A percentile compares a stretch with the other conserved stretches of the same genome.
These are phyloP conservation scores for Globisporangium nodosum DNA, from an alignment of 352 stramenopile genomes.

Conservation along the genomic window DNA sequence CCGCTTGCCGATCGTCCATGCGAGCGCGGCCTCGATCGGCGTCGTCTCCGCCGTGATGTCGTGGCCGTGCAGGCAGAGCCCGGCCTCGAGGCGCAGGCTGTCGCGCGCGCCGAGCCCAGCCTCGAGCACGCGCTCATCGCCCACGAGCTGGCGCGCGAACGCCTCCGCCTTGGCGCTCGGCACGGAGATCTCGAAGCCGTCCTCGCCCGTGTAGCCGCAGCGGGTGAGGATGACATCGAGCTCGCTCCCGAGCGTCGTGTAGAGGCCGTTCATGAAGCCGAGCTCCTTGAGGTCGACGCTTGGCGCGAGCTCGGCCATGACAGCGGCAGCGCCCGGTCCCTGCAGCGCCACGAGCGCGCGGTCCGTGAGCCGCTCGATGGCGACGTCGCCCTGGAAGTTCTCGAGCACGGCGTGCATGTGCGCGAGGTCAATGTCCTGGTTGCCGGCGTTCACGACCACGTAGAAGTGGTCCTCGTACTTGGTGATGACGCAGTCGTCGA, in stretches of 20 bases:
- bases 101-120: slow-evolving; percentile 95
- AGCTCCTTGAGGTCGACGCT: slow-evolving; percentile 90
- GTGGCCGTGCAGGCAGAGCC: slow-evolving; percentile 98
- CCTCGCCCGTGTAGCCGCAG: slow-evolving; percentile 99
- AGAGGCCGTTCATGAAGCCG: slow-evolving; percentile 95
- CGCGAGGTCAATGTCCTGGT: slow-evolving; percentile 94
- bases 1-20: slow-evolving; percentile 91
- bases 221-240: slow-evolving; percentile 89
- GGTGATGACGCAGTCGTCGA: slow-evolving; percentile 98
- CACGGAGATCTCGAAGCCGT: slow-evolving; percentile 98
- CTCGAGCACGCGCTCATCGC: slow-evolving; percentile 83
- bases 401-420: slow-evolving; percentile 90
- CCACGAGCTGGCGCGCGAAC: slow-evolving; percentile 55
- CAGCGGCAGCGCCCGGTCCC: slow-evolving; percentile 87
- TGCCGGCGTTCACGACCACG: slow-evolving; percentile 98
- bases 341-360: slow-evolving; percentile 95
- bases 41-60: slow-evolving; percentile 96
- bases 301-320: slow-evolving; percentile 80
- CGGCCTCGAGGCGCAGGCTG: slow-evolving; percentile 96
- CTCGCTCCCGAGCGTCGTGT: slow-evolving; percentile 67
- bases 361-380: slow-evolving; percentile 92
- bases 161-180: slow-evolving; percentile 38
- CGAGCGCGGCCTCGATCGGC: slow-evolving; percentile 92
- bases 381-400: slow-evolving; percentile 88
- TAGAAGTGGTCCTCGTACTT: slow-evolving; percentile 92